Evolutionary conservation across 164 flowering plant genomes (phyloP), one percentile per base, ranked within the genome.

Genomic region (Tetracentron sinense): DNA sequence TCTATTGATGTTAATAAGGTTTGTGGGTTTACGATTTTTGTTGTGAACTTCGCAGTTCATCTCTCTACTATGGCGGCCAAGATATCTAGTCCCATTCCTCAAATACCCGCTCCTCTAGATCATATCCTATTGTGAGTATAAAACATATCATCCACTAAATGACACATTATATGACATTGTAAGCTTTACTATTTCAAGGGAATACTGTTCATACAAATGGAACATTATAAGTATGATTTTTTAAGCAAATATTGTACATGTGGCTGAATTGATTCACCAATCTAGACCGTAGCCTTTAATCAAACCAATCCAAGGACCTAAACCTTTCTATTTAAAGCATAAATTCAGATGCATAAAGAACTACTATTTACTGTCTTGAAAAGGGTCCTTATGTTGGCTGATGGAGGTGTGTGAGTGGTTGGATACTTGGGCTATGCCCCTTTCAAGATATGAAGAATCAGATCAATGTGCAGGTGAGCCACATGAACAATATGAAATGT

Each of bases 11-110:
- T n/a, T n/a, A n/a, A n/a, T n/a, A n/a, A n/a, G n/a, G n/a, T n/a
- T n/a, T n/a, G n/a, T n/a, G n/a, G n/a, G n/a, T n/a, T n/a, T n/a
- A n/a, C n/a, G n/a, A n/a, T n/a, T n/a, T n/a, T n/a, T n/a, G n/a
- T n/a, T n/a, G n/a, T n/a, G n/a, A n/a, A n/a, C n/a, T n/a, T n/a
- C n/a, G n/a, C n/a, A n/a, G 81, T 67, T 84, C 85, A 3, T 84
- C 88, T 1, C 78, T 84, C 59, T 77, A 78, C 66, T 84, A 84
- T 63, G 88, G 88, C 31, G 88, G 88, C 46, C 88, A 78, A 75
- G 88, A 84, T 26, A 70, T 75, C 48, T 84, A 80, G 64, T 64
- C 79, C 49, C 69, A 71, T 19, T 69, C 76, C 29, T 16, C 54
- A 29, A 72, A 49, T 51, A 29, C 74, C 54, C 59, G 59, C 29